Evolutionary conservation across 345 rosid genomes (phyloP).

Genomic region (Salix koriyanagi): DNA sequence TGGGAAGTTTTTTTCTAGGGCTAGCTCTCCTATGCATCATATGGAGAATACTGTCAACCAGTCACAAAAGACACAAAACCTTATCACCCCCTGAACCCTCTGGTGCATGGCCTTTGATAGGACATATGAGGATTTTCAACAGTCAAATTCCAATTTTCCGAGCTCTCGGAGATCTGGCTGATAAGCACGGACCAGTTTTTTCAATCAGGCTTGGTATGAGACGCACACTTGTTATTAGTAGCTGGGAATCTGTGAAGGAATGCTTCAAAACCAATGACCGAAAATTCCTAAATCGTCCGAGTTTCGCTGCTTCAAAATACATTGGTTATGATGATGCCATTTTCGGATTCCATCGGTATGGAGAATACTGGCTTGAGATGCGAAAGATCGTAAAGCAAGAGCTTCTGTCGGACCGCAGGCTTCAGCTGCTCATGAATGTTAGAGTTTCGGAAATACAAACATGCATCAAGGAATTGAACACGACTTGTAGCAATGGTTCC

Average conservation of each 20-base stretch:
- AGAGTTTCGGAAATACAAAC: neutral
- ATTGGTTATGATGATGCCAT: neutral
- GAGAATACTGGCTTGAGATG: neutral
- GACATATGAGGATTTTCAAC: no score
- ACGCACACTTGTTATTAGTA: neutral
- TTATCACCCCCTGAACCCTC: slow-evolving; percentile 41
- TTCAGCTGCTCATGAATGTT: neutral
- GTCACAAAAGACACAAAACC: no score
- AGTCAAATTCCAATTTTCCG: no score
- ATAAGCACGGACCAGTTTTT: neutral
- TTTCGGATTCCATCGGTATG: neutral
- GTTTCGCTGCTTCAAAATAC: neutral
- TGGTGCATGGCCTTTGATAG: slow-evolving; percentile 38
- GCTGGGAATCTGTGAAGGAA: neutral
- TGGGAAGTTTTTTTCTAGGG: no score
- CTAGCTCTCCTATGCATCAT: no score
- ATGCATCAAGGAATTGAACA: slow-evolving; percentile 40
- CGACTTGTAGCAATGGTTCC: slow-evolving; percentile 4
- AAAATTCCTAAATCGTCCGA: neutral
- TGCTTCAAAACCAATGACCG: neutral
- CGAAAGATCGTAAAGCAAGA: neutral
- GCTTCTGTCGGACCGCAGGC: neutral
- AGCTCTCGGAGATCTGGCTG: neutral
- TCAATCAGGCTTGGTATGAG: neutral
- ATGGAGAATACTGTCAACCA: no score